Evolutionary conservation across 208 protist genomes (phyloP).

Genomic region (Porcisia hertigi): DNA sequence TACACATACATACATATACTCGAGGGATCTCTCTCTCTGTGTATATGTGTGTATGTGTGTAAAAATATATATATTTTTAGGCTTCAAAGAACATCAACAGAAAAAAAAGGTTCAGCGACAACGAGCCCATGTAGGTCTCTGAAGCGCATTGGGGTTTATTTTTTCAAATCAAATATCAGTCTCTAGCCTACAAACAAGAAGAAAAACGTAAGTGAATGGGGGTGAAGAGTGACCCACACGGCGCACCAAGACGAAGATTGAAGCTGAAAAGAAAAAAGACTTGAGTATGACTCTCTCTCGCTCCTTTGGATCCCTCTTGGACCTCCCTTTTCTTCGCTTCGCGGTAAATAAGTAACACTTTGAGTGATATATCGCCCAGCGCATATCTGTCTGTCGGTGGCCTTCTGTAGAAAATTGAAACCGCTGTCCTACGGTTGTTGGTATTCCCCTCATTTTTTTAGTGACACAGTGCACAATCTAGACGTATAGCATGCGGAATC

Average conservation of each 20-base stretch:
- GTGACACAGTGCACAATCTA: background rate
- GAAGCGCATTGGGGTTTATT: conserved; percentile 5
- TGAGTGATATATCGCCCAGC: no score
- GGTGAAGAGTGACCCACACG: background rate
- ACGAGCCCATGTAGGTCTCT: conserved; percentile 5
- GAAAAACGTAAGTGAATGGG: background rate
- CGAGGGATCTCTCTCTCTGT: no score
- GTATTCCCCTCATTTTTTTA: background rate
- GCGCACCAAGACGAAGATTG: background rate
- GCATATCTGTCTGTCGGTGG: background rate
- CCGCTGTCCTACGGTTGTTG: background rate
- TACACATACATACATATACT: no score
- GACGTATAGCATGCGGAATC: background rate
- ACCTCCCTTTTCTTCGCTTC: background rate
- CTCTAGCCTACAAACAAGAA: conserved; percentile 1
- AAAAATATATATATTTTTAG: no score
- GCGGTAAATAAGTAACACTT: background rate
- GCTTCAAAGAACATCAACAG: background rate
- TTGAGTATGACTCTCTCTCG: background rate
- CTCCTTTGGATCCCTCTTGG: background rate
- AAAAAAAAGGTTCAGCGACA: background rate
- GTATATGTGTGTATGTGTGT: no score
- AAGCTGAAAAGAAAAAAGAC: conserved; percentile 7
- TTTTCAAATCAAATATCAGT: background rate
- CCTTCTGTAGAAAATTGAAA: background rate